Base-by-base conservation (phyloP, 2,329 filamentous ascomycete genomes). In the Neofusicoccum kwambonambiense region DNA sequence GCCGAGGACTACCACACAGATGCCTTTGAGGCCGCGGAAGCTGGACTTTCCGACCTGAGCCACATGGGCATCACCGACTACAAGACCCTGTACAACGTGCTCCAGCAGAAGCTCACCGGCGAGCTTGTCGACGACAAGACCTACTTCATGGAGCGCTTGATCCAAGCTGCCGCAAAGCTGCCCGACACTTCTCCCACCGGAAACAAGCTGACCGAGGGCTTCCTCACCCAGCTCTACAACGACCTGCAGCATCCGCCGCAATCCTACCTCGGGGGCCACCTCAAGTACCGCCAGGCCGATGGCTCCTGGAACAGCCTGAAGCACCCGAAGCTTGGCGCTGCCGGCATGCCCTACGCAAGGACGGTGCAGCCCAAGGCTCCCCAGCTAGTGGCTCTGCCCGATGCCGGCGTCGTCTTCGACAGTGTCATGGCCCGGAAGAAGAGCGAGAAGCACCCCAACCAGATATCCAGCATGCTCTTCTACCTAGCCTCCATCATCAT, bases 391-490 rank as follows among this genome's bases (percentile, higher is more conserved):
- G 82, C 84, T 34, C 82, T 87, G 60, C 88, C 89, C 1, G 89
- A 91, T 57, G 83, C 89, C 0, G 86, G 85, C 17, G 78, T 88
- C 13, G 78, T 92, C 3, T 92, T 92, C 66, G 89, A 91, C 74
- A 84, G 84, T 22, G 72, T 91, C 31, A 84, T 91, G 81, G 86
- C 85, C 15, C 84, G 89, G 31, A 83, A 84, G 65, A 76, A 82
- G n/a, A 86, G 86, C 67, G 82, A 86, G 67, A 81, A 87, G 63
- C 90, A 92, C 72, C 87, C 89, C 0, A 89, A 89, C 58, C 84
- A 86, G n/a, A 87, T 93, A 45, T 92, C 89, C 0, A 89, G 87
- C 69, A 87, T 92, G 78, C 79, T 93, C 15, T 92, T 91, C 74
- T 92, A 92, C 68, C 80, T 91, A 49, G 90, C 90, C 0, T 87